Base-by-base conservation (phyloP, 2,329 filamentous ascomycete species). In the Penicillium sclerotigenum region DNA sequence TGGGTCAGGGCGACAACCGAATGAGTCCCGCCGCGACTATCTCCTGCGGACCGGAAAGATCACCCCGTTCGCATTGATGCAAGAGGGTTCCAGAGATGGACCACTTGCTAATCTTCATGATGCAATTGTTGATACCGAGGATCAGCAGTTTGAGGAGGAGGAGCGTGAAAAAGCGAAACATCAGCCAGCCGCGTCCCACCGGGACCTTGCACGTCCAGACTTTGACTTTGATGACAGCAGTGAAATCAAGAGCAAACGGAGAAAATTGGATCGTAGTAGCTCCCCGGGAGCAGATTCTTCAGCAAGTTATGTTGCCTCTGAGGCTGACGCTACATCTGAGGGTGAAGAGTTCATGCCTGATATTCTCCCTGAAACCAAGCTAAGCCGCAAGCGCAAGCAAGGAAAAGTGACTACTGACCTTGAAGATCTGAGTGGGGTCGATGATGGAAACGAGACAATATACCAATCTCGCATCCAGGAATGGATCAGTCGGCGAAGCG, bases 41-140 rank as follows among this genome's bases (percentile, higher is more conserved):
- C 82, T 99, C 45, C 94, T 99, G 47, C 86, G 94, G 28, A 99
- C 93, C 0, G 94, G 94, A 59, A 97, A 97, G 75, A 97, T 99
- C 64, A 99, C 94, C 0, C 94, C 94, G 0, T 99, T 99, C 68
- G 89, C 91, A 8, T 89, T 87, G 60, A 83, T 96, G 65, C 85
- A 85, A 26, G 81, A 84, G 14, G 80, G 86, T 1, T 80, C 67
- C 24, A 68, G 80, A 4, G 79, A 83, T 28, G 84, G 82, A 3
- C 80, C 86, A 3, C 81, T 87, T 42, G 87, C 87, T 2, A 87
- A 87, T 57, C 78, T 96, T 16, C 87, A 88, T 11, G 87, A 92
- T 67, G 88, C 87, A 2, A 82, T 96, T 56, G 77, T 92, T 14
- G 90, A 95, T 69, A 91, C 89, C 0, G 91, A 96, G 68, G 87